Base-by-base conservation (phyloP, 1,139 yeast species). In the Debaryomyces singareniensis region DNA sequence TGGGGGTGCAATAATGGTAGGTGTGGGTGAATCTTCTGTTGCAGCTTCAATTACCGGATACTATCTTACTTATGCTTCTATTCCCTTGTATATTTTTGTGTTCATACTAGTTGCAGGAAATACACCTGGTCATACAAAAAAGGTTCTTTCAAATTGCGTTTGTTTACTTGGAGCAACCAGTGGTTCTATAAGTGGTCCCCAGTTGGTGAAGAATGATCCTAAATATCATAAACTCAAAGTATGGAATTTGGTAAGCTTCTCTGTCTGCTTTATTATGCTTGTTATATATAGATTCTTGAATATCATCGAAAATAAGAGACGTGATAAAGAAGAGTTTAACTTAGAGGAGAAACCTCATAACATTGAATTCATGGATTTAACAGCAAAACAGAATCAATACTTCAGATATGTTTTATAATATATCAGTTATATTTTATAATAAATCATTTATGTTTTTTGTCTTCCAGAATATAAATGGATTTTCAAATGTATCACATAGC, bases 131-230 rank as follows among this genome's bases (percentile, higher is more conserved):
- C 77, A 75, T 43, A 78, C 86, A 12, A 80, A 80, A 52, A 75
- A 78, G 48, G 55, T 73, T 28, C 71, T 77, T 4, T 70, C 73
- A 16, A 77, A 72, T 49, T 82, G 82, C 2, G 46, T 75, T 18
- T 67, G 69, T 24, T 67, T 80, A 51, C 60, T 79, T 33, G 81
- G 77, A 1, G 79, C 75, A 45, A 75, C 83, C 42, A 69, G 71
- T 16, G 86, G 91, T 16, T 81, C 81, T 39, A 58, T 81, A 29
- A 61, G 77, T 29, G 89, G 89, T 4, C 87, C 91, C 3, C 86
- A 78, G 48, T n/a, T n/a, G n/a, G n/a, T n/a, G n/a, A n/a, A n/a
- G n/a, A n/a, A n/a, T n/a, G n/a, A n/a, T n/a, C n/a, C n/a, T n/a
- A n/a, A n/a, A n/a, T n/a, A n/a, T n/a, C n/a, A n/a, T n/a, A n/a